Conservation (phyloP, 1,284 basidiomycete species). For the Malassezia sympodialis region DNA sequence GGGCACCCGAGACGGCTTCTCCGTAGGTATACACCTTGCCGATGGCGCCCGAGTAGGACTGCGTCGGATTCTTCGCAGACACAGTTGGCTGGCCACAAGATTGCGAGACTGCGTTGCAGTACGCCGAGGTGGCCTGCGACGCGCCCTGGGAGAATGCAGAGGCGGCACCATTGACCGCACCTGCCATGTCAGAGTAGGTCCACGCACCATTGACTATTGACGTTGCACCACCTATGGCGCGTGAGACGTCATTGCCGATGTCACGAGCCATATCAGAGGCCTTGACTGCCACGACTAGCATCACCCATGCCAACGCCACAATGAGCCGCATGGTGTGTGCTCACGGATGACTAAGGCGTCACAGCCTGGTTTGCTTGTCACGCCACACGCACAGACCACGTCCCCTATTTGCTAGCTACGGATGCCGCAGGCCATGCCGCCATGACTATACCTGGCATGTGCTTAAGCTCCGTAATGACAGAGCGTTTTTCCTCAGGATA, state of each 20-base stretch:
- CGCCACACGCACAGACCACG: background rate
- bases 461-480: background rate
- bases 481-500: background rate
- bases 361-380: background rate
- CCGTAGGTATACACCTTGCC: conserved; percentile 11
- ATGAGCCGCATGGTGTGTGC: background rate
- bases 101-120: background rate
- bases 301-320: background rate
- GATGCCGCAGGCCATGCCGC: background rate
- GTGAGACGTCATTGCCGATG: background rate
- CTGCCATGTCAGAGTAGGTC: background rate
- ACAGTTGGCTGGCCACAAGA: conserved; percentile 4
- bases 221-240: background rate
- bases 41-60: conserved; percentile 10
- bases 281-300: background rate
- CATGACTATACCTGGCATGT: background rate
- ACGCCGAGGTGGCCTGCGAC: background rate
- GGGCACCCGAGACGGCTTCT: conserved; percentile 1
- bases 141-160: background rate
- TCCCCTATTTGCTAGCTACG: background rate
- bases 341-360: background rate
- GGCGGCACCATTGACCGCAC: background rate
- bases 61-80: background rate
- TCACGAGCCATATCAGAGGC: background rate
- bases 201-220: background rate